Percentiles rank a stretch among this genome's conserved stretches.
These are phyloP conservation scores for Periglandula ipomoeae DNA, from an alignment of 2,329 filamentous ascomycete genomes.

Conservation along the genomic window DNA sequence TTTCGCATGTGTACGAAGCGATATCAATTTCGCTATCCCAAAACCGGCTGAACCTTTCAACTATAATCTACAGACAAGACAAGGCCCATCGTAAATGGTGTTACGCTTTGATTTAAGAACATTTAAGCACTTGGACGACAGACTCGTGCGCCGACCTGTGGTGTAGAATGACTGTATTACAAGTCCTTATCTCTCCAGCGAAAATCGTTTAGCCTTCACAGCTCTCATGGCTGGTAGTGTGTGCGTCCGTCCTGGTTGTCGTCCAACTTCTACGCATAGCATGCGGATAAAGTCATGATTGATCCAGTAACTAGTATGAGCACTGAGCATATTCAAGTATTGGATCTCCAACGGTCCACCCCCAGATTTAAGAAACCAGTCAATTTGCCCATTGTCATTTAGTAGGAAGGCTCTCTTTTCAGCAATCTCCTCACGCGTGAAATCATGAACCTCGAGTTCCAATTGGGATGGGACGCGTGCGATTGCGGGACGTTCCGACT, in stretches of 20 bases:
- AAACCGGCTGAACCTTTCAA: not conserved
- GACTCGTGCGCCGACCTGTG: not conserved
- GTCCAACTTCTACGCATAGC: constrained; percentile 78
- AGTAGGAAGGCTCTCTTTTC: constrained; percentile 80
- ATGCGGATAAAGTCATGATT: constrained; percentile 82
- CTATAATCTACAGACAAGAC: too few relatives aligned
- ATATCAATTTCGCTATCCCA: not conserved
- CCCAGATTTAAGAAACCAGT: constrained; percentile 77
- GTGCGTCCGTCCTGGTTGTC: constrained; percentile 56
- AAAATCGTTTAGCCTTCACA: constrained; percentile 39
- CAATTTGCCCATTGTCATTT: constrained; percentile 95
- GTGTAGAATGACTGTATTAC: too few relatives aligned
- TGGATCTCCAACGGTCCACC: constrained; percentile 87
- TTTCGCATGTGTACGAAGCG: not conserved
- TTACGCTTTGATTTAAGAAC: not conserved
- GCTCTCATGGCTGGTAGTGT: constrained; percentile 51
- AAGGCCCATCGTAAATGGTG: not conserved
- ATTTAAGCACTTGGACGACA: not conserved
- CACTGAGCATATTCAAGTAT: constrained; percentile 93
- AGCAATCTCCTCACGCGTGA: constrained; percentile 82
- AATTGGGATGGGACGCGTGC: constrained; percentile 53
- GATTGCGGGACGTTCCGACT: constrained; percentile 28
- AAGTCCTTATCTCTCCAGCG: constrained; percentile 6
- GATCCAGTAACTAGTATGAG: constrained; percentile 91
- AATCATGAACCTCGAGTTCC: constrained; percentile 95